A percentile compares a stretch with the other conserved stretches of the same genome.
Evolutionary conservation across 1,139 yeast genomes (phyloP).

Genomic region (Taphrina pruni): DNA sequence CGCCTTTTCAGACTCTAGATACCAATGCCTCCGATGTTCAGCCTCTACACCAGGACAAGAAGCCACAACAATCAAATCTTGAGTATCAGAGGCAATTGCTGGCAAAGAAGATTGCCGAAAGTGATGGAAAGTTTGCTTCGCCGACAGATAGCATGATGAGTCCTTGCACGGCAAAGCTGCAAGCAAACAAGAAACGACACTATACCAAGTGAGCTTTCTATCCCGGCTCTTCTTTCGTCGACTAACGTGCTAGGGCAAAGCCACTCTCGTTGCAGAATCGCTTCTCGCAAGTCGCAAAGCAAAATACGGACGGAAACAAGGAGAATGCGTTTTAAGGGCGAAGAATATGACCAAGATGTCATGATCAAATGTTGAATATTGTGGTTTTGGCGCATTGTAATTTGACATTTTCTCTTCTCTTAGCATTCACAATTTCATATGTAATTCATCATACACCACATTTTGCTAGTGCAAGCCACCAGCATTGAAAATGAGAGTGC

Average conservation of each 20-base stretch:
- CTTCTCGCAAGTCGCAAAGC: constrained; percentile 33
- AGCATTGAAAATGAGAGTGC: too few relatives aligned
- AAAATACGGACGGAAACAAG: constrained; percentile 21
- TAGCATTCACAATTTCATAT: constrained; percentile 6
- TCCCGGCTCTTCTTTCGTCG: too few relatives aligned
- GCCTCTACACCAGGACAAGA: constrained; percentile 44
- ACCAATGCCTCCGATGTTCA: constrained; percentile 28
- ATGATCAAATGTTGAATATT: not conserved
- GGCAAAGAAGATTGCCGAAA: constrained; percentile 35
- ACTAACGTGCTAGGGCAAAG: constrained; percentile 23
- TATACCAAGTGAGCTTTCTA: constrained; percentile 48
- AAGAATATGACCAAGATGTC: not conserved
- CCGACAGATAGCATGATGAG: constrained; percentile 65
- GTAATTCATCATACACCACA: constrained; percentile 6
- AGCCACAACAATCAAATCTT: constrained; percentile 39
- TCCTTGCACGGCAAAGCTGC: constrained; percentile 64
- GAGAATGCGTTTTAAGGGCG: constrained; percentile 12
- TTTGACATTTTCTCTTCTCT: constrained; percentile 1
- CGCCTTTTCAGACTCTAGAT: constrained; percentile 24
- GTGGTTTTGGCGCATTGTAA: constrained; percentile 19
- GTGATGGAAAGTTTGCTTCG: constrained; percentile 53
- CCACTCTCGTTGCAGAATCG: constrained; percentile 38
- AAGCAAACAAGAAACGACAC: constrained; percentile 58
- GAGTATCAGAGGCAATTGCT: constrained; percentile 42
- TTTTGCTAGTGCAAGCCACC: not conserved